phyloP scores from a whole-genome alignment of 2,329 filamentous ascomycete genomes.

The Aspergillus neotritici region DNA sequence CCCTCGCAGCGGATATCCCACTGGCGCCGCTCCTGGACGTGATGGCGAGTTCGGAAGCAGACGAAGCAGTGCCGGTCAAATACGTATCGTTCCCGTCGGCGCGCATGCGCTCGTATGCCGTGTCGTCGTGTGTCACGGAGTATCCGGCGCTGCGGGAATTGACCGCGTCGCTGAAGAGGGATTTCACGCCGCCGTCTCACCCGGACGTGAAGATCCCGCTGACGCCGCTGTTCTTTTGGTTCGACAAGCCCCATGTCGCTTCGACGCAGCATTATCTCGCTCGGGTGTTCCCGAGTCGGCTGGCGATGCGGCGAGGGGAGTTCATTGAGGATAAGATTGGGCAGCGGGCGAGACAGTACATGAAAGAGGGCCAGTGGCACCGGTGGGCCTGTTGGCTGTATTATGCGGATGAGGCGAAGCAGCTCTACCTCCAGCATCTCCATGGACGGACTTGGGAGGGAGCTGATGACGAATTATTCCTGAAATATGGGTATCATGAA shows the following conservation, averaged over 20 bases:
- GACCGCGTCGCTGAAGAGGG: not conserved
- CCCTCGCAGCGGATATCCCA: conserved; percentile 6
- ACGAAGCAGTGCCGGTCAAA: not conserved
- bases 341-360: conserved; percentile 7
- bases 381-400: conserved; percentile 8
- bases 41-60: not conserved
- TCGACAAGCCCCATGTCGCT: conserved; percentile 9
- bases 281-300: conserved; percentile 6
- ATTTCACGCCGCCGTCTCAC: not conserved
- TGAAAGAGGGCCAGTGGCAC: conserved; percentile 8
- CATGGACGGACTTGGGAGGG: conserved; percentile 8
- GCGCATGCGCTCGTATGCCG: conserved; percentile 2
- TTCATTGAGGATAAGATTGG: conserved; percentile 12
- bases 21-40: conserved; percentile 1
- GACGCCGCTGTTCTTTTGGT: conserved; percentile 10
- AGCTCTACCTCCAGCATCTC: conserved; percentile 6
- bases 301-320: conserved; percentile 8
- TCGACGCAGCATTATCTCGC: conserved; percentile 6
- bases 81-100: conserved; percentile 3
- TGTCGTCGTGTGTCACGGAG: not conserved
- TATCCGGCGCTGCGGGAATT: not conserved
- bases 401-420: conserved; percentile 4
- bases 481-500: not conserved
- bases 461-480: not conserved
- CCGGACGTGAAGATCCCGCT: not conserved